Evolutionary conservation across 345 rosid species (phyloP).

Genomic region (Turnera subulata): DNA sequence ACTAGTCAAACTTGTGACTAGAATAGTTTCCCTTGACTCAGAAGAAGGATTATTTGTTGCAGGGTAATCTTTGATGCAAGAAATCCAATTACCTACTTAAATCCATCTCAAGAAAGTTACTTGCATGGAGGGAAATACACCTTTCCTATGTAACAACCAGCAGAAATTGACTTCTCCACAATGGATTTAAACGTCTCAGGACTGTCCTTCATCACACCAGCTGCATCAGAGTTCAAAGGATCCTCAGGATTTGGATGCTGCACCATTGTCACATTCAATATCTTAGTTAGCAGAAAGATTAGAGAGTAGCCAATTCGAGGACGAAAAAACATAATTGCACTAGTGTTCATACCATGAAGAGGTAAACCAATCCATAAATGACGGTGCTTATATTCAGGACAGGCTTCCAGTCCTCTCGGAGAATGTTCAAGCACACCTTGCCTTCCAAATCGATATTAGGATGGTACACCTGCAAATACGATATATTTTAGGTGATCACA

Average conservation of each 20-base stretch:
- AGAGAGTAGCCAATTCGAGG: too few species aligned
- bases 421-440: constrained; percentile 1
- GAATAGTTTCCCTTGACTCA: too few species aligned
- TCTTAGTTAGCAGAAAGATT: too few species aligned
- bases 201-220: not conserved
- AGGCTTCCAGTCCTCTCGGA: constrained; percentile 2
- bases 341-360: not conserved
- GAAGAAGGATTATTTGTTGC: too few species aligned
- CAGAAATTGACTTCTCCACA: not conserved
- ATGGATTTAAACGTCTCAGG: not conserved
- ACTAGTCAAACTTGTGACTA: too few species aligned
- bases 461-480: not conserved
- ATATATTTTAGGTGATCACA: not conserved
- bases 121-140: not conserved
- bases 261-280: not conserved
- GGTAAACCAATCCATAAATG: not conserved
- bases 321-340: too few species aligned
- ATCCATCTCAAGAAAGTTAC: too few species aligned
- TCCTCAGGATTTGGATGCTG: constrained; percentile 7
- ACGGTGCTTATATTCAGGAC: not conserved
- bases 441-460: not conserved
- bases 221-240: not conserved
- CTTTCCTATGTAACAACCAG: not conserved
- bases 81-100: too few species aligned
- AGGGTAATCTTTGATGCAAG: too few species aligned